Evolutionary conservation across 2,329 filamentous ascomycete species (phyloP).

Genomic region (Didymellaceae sp.): DNA sequence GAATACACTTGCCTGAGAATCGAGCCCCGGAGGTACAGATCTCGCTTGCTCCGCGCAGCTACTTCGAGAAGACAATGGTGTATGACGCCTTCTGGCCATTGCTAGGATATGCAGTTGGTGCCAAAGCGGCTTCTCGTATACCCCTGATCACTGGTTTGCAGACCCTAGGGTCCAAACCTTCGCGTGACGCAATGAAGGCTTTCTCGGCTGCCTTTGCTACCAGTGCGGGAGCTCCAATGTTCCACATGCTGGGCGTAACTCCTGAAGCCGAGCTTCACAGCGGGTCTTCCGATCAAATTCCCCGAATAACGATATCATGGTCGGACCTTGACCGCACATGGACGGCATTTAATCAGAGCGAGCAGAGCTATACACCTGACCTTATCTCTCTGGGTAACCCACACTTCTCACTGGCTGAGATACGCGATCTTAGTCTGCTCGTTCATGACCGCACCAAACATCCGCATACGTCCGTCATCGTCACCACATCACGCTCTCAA

Average conservation of each 20-base stretch:
- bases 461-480: constrained; percentile 1
- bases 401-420: constrained; percentile 52
- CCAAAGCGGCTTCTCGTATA: constrained; percentile 38
- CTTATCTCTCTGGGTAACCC: constrained; percentile 56
- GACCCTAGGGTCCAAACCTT: neutral
- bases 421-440: constrained; percentile 41
- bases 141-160: constrained; percentile 49
- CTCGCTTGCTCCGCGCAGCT: neutral
- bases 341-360: neutral
- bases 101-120: constrained; percentile 50
- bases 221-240: constrained; percentile 53
- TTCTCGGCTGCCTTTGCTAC: constrained; percentile 57
- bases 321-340: neutral
- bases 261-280: constrained; percentile 41
- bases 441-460: constrained; percentile 33
- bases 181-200: constrained; percentile 49
- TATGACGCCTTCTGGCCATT: constrained; percentile 51
- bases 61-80: neutral
- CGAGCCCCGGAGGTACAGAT: constrained; percentile 20
- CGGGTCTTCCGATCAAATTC: neutral
- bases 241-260: constrained; percentile 52
- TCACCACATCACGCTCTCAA: constrained; percentile 25
- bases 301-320: neutral
- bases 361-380: no score
- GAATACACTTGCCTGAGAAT: constrained; percentile 34